These are phyloP conservation scores for Rhizodiscina lignyota DNA, from an alignment of 495 filamentous ascomycete species.

Conservation along the genomic window DNA sequence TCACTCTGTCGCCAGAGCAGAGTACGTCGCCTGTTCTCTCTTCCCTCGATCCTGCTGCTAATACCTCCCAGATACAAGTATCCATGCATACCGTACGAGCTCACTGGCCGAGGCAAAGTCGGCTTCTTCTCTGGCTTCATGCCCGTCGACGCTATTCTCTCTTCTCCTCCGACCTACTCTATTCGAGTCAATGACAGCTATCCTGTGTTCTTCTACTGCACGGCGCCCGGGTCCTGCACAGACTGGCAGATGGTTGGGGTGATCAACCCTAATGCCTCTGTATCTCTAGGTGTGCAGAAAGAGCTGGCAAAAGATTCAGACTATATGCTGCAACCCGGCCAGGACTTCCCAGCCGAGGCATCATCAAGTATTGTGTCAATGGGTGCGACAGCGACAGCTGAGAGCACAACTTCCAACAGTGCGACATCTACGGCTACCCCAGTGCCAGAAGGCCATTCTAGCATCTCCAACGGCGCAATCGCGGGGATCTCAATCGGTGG, in stretches of 20 bases:
- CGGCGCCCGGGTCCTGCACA: conserved; percentile 25
- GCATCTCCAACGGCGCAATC: conserved; percentile 26
- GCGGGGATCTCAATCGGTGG: conserved; percentile 29
- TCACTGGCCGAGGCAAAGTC: conserved; percentile 18
- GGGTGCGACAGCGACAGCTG: conserved; percentile 6
- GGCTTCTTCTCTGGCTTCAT: conserved; percentile 33
- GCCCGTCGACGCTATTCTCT: conserved; percentile 19
- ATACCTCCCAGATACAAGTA: conserved; percentile 10
- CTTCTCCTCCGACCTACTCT: conserved; percentile 10
- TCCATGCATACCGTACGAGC: conserved; percentile 44
- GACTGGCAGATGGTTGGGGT: conserved; percentile 28
- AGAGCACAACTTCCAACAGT: not conserved
- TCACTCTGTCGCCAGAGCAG: conserved; percentile 39
- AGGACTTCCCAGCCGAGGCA: conserved; percentile 20
- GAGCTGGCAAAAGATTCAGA: conserved; percentile 12
- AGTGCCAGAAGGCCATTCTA: not conserved
- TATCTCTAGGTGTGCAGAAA: conserved; percentile 16
- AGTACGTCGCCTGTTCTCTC: conserved; percentile 12
- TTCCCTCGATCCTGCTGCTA: not conserved
- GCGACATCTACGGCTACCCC: conserved; percentile 5
- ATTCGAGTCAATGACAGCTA: conserved; percentile 36
- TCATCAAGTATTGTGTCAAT: conserved; percentile 3
- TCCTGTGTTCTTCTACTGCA: conserved; percentile 47
- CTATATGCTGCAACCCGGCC: conserved; percentile 25
- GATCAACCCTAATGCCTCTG: conserved; percentile 25